These are phyloP conservation scores for Strobilomyces echinocephalus DNA, from an alignment of 768 basidiomycete species.

Conservation along the genomic window DNA sequence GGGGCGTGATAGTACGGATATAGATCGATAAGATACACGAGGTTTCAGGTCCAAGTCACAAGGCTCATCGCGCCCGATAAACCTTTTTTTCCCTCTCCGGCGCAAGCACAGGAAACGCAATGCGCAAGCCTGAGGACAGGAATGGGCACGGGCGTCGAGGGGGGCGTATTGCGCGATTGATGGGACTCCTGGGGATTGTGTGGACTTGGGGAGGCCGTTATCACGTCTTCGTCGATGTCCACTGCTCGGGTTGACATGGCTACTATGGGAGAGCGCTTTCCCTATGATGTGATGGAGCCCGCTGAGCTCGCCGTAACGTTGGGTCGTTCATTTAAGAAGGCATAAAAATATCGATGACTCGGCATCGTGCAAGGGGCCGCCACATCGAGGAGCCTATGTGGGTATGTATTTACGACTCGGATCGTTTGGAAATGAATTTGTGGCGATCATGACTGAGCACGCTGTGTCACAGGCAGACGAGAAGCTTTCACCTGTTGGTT, in stretches of 20 bases:
- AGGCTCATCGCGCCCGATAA: background rate
- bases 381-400: background rate
- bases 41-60: constrained; percentile 3
- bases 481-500: background rate
- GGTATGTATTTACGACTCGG: background rate
- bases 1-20: constrained; percentile 1
- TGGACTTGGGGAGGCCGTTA: constrained; percentile 5
- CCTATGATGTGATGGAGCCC: background rate
- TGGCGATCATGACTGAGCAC: constrained; percentile 19
- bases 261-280: constrained; percentile 13
- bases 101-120: background rate
- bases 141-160: constrained; percentile 8
- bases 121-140: background rate
- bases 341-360: background rate
- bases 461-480: background rate
- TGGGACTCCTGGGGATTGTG: constrained; percentile 8
- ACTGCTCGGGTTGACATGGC: constrained; percentile 14
- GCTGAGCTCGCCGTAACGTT: background rate
- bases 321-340: background rate
- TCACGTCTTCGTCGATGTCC: constrained; percentile 3
- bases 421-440: constrained; percentile 15
- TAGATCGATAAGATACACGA: constrained; percentile 24
- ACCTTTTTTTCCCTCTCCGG: background rate
- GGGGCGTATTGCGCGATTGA: background rate
- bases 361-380: background rate